Evolutionary conservation across 176 grass and related monocot species (phyloP), one percentile per base, ranked within the genome.

Genomic region (Pontederia paniculata): DNA sequence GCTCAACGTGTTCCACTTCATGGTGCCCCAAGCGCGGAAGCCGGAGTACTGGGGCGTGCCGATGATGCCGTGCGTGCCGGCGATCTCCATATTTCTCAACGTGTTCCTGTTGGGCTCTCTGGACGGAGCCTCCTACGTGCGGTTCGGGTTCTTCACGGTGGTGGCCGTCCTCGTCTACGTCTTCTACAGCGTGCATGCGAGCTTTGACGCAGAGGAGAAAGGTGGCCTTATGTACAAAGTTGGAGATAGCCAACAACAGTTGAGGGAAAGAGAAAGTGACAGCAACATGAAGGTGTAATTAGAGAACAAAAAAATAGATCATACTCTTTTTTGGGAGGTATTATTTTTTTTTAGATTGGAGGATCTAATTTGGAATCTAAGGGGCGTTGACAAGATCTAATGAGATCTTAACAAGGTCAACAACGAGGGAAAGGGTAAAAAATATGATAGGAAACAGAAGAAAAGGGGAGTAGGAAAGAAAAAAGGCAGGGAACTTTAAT

Each of bases 51-150:
- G 93, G 93, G 93, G 86, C 44, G 86, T 98, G 21, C 93, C 93
- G n/a, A 57, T 77, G 37, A 98, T 98, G 93, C 93, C 93, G 4
- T 98, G 93, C 86, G 66, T 88, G 17, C 93, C 93, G 45, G 86
- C 93, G 2, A 49, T 79, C 10, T 98, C 93, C 15, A 75, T 91
- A 12, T 98, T 91, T 65, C 73, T 98, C 49, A 98, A 98, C 68
- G 61, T 98, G 50, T 90, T 98, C 74, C 63, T 98, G 25, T 80
- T 98, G n/a, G 93, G 83, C 13, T 79, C 75, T 16, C 69, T 98
- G 3, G 77, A 80, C 49, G 55, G 77, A 1, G 62, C 80, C 10
- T 90, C 93, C 15, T 98, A 98, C 70, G 47, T 80, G 9, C 74
- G 93, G 9, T 98, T 98, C 48, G 83, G 62, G 2, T 58, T 81